A percentile compares a stretch with the other conserved stretches of the same genome.
phyloP scores from a whole-genome alignment of 495 filamentous ascomycete species.

The Penicillium coffeae region DNA sequence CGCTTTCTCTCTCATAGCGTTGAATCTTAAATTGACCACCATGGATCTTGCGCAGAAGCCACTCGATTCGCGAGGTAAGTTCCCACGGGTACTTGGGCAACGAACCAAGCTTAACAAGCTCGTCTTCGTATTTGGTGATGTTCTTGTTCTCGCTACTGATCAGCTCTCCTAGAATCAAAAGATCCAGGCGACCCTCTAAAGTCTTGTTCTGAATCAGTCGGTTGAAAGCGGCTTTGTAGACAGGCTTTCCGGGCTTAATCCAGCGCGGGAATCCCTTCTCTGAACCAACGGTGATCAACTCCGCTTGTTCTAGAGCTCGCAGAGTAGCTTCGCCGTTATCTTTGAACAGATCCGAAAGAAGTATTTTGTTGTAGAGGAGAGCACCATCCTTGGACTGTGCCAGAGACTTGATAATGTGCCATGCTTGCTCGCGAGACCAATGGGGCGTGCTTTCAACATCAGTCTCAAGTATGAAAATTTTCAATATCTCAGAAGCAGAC shows the following conservation, averaged over 20 bases:
- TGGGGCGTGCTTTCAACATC: conserved; percentile 42
- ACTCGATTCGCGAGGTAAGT: conserved; percentile 57
- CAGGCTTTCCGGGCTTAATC: conserved; percentile 79
- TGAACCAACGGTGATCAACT: conserved; percentile 77
- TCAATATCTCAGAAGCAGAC: conserved; percentile 81
- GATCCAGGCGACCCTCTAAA: conserved; percentile 68
- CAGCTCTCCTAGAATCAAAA: conserved; percentile 62
- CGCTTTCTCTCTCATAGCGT: conserved; percentile 69
- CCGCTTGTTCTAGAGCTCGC: conserved; percentile 77
- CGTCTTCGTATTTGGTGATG: conserved; percentile 76
- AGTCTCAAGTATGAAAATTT: conserved; percentile 75
- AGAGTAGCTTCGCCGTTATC: conserved; percentile 64
- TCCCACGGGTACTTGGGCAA: conserved; percentile 62
- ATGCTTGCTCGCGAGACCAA: conserved; percentile 84
- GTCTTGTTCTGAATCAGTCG: conserved; percentile 66
- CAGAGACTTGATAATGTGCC: conserved; percentile 77
- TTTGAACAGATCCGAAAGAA: conserved; percentile 71
- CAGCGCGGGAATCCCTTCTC: conserved; percentile 68
- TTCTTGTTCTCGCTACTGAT: conserved; percentile 66
- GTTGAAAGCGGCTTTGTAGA: conserved; percentile 80
- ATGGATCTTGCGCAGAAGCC: conserved; percentile 68
- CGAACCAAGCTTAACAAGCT: conserved; percentile 62
- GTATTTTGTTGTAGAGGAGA: conserved; percentile 76
- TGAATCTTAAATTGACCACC: conserved; percentile 71
- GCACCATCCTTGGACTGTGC: conserved; percentile 48